Percentiles rank a stretch among this genome's conserved stretches.
Conservation (phyloP, 148 eudicot genomes). For the Silene uniflora region DNA sequence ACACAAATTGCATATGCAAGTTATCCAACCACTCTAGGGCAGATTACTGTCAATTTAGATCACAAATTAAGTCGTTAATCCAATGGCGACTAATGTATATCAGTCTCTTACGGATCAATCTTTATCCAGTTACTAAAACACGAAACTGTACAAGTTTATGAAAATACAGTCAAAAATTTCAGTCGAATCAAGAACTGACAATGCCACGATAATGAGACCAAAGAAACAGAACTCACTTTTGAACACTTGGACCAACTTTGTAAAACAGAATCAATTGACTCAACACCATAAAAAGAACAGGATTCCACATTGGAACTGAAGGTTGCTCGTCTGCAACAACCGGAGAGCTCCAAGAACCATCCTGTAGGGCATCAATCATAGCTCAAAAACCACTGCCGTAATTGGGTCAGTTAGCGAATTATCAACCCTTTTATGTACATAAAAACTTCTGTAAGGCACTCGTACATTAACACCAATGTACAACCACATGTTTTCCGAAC, state of each 20-base stretch:
- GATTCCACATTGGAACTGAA: slow-evolving; percentile 90
- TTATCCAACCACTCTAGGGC: background rate
- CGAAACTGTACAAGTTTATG: background rate
- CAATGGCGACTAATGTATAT: too few species aligned
- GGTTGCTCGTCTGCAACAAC: slow-evolving; percentile 61
- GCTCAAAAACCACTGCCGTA: too few species aligned
- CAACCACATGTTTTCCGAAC: too few species aligned
- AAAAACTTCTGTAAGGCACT: too few species aligned
- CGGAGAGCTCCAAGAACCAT: slow-evolving; percentile 76
- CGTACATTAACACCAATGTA: too few species aligned
- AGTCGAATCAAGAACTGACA: background rate
- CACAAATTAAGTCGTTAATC: too few species aligned
- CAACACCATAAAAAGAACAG: slow-evolving; percentile 70
- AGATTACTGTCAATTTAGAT: too few species aligned
- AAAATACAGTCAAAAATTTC: too few species aligned
- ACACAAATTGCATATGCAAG: background rate
- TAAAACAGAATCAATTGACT: slow-evolving; percentile 81
- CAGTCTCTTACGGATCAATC: background rate
- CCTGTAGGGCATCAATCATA: slow-evolving; percentile 40
- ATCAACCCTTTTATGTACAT: background rate
- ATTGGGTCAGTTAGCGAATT: background rate
- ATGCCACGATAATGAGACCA: background rate
- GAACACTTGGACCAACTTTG: slow-evolving; percentile 70
- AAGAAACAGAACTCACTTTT: slow-evolving; percentile 52
- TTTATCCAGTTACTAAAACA: background rate